Evolutionary conservation across 768 basidiomycete species (phyloP).

Genomic region (Lactarius evosmus): DNA sequence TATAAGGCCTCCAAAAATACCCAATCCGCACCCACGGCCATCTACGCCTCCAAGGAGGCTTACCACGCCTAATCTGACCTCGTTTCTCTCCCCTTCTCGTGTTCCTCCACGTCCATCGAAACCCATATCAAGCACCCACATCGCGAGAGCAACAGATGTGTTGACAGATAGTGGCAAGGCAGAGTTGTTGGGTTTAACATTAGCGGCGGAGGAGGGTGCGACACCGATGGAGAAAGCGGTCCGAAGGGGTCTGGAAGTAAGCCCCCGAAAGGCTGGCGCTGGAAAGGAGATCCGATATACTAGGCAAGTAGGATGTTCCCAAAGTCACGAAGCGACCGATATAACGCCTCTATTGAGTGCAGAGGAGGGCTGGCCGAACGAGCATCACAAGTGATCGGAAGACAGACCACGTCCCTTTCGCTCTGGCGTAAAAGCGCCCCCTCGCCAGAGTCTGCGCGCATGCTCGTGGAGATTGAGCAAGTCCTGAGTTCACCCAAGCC

Average conservation of each 20-base stretch:
- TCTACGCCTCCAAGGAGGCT: constrained; percentile 18
- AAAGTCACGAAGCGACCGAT: neutral
- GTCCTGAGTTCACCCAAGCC: neutral
- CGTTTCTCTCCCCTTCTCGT: neutral
- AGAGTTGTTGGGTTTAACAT: constrained; percentile 51
- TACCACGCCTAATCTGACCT: neutral
- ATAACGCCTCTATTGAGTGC: neutral
- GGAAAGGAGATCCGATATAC: constrained; percentile 44
- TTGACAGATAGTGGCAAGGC: constrained; percentile 48
- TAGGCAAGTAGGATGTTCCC: constrained; percentile 40
- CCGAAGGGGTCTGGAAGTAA: constrained; percentile 52
- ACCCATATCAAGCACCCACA: constrained; percentile 50
- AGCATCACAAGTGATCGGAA: constrained; percentile 16
- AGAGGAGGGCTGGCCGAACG: constrained; percentile 24
- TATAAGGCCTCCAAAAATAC: constrained; percentile 9
- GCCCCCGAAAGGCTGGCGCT: constrained; percentile 50
- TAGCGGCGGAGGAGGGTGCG: constrained; percentile 47
- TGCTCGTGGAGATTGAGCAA: constrained; percentile 18
- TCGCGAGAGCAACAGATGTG: constrained; percentile 52
- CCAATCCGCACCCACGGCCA: constrained; percentile 6
- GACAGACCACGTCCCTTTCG: constrained; percentile 12
- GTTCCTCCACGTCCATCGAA: constrained; percentile 31
- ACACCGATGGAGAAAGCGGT: constrained; percentile 39
- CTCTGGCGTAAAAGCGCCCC: constrained; percentile 23
- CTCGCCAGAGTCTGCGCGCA: constrained; percentile 16